Evolutionary conservation across 139 green algal species (phyloP).

Genomic region (Chlamydomonas asymmetrica): DNA sequence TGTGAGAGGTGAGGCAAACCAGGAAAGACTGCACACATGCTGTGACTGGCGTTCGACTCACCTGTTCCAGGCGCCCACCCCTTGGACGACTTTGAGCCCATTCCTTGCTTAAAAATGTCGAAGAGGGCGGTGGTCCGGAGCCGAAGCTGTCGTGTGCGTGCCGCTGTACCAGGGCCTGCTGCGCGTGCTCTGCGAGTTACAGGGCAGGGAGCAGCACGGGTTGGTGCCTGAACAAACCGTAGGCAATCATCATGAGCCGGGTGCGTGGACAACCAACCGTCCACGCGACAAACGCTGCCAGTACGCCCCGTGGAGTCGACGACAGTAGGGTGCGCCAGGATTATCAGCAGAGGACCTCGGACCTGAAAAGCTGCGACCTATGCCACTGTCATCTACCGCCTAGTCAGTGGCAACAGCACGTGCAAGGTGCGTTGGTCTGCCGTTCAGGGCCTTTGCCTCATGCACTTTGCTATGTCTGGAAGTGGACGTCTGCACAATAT

Average conservation of each 20-base stretch:
- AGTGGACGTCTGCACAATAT: not conserved
- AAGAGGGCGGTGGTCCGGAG: not conserved
- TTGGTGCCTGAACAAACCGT: not conserved
- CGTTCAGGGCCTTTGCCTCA: not conserved
- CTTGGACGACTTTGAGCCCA: constrained; percentile 1
- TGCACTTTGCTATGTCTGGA: not conserved
- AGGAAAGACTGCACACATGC: not conserved
- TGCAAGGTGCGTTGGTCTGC: not conserved
- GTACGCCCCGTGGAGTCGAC: not conserved
- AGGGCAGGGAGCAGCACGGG: not conserved
- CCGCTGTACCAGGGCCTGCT: no score
- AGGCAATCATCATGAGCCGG: not conserved
- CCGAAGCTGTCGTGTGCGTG: not conserved
- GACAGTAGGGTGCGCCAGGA: not conserved
- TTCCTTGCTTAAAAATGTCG: not conserved
- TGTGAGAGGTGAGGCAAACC: not conserved
- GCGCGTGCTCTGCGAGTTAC: not conserved
- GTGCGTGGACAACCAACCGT: not conserved
- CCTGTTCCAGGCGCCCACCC: constrained; percentile 14
- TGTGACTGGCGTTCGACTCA: not conserved
- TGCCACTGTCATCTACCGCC: constrained; percentile 14
- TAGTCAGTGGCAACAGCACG: constrained; percentile 1
- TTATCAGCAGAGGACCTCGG: not conserved
- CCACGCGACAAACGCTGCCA: not conserved
- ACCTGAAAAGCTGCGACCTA: constrained; percentile 1